Base-by-base conservation (phyloP, 2,329 filamentous ascomycete species). In the Cladophialophora exuberans region DNA sequence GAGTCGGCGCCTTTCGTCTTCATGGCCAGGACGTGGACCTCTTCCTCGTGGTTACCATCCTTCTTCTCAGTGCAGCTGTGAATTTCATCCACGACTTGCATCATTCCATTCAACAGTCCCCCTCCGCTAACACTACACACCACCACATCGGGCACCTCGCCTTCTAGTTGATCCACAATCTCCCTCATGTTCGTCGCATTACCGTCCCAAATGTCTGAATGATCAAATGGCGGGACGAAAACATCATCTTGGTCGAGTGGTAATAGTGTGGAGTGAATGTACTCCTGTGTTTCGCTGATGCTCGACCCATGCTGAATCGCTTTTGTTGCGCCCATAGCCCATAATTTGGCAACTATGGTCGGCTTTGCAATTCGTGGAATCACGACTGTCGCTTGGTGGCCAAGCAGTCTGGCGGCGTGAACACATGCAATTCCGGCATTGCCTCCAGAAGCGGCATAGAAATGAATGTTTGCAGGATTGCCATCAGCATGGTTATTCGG, bases 381-480 rank as follows among this genome's bases (percentile, higher is more conserved):
- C 30, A 90, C 87, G 58, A 95, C 86, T 4, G 89, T 93, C 69
- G 83, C 86, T 1, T 83, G 84, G 26, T 83, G 79, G 4, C 77
- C 73, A 5, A 94, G 79, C 2, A 81, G 76, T 20, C 77, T 75
- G n/a, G 89, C 87, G 1, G 90, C 87, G 43, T 84, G 85, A 10
- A 89, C 88, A 65, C 88, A 89, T 1, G 89, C 90, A 3, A 96
- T 82, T 1, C 90, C 90, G 2, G 90, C 90, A 68, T 96, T 96
- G 54, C 90, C 90, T 55, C 89, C 90, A 2, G 84, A 88, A 11
- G 86, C 87, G 67, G 83, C 87, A 75, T 89, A 94, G 79, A 93
- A 93, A 75, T 89, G 87, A 17, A 33, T 39, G n/a, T 20, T 41
- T 89, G 57, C 93, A 56, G 6, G 20, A 15, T 5, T 33, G 31